These are phyloP conservation scores for Adansonia rubrostipa DNA, from an alignment of 441 rosid genomes.

Conservation along the genomic window DNA sequence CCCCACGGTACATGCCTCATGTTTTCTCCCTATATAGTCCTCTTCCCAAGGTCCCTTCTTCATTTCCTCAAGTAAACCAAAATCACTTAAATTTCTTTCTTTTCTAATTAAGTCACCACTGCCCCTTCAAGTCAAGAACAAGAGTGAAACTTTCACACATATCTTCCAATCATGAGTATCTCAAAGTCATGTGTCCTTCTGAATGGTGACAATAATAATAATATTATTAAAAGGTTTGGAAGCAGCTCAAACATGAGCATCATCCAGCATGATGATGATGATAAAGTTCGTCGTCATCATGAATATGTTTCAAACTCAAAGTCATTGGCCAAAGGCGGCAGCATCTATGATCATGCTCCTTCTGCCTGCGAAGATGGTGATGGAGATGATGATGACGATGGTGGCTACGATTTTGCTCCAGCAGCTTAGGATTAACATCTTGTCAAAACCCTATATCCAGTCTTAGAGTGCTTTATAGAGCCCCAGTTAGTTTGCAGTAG, in stretches of 20 bases:
- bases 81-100: neutral
- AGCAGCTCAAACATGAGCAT: constrained; percentile 19
- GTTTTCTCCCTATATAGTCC: constrained; percentile 20
- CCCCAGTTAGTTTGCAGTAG: neutral
- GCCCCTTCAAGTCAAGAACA: neutral
- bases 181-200: neutral
- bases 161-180: constrained; percentile 1
- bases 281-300: constrained; percentile 9
- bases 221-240: neutral
- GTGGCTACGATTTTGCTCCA: constrained; percentile 11
- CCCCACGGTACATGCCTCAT: constrained; percentile 21
- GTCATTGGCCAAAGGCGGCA: constrained; percentile 22
- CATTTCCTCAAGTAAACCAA: neutral
- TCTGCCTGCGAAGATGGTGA: constrained; percentile 27
- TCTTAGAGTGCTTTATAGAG: neutral
- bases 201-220: neutral
- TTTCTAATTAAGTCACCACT: neutral
- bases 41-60: neutral
- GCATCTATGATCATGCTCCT: constrained; percentile 24
- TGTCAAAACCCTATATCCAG: neutral
- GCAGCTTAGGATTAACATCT: constrained; percentile 12
- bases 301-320: constrained; percentile 23
- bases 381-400: constrained; percentile 27
- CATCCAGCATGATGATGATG: constrained; percentile 1
- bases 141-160: neutral